Evolutionary conservation across 179 eudicot species (phyloP), one percentile per base, ranked within the genome.

Genomic region (Beta macrorhiza): DNA sequence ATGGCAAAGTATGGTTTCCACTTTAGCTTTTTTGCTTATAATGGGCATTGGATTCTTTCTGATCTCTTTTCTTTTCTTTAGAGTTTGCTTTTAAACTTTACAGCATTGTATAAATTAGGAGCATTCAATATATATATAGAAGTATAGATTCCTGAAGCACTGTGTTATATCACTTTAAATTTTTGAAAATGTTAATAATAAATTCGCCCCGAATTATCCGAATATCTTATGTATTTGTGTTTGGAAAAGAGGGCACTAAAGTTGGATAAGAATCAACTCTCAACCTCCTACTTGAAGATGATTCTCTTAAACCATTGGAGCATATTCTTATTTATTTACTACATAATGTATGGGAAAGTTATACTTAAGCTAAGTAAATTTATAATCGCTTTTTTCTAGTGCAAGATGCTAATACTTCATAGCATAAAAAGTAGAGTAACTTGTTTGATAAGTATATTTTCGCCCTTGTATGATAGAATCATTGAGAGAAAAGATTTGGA

Each of bases 31-130:
- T 29, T 74, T 52, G 52, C 74, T 79, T 49, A 81, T 81, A 78
- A 79, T 74, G 76, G 32, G 80, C 79, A 82, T 82, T 65, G 65
- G 85, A 85, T 85, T 85, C 87, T 82, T 76, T 76, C 61, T 76
- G 47, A 80, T 83, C 69, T 79, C 42, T 73, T 82, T 82, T 82
- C 71, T 73, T 79, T 75, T 79, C 58, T 63, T 79, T 49, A 75
- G 72, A 45, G 77, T 9, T 7, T 82, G 85, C 83, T 67, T 79
- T 79, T 71, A 49, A 47, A 19, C 84, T 75, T 75, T 75, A 75
- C 69, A 79, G 78, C 74, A 75, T 68, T 72, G 44, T 67, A 53
- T 59, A 78, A 70, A 73, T 61, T 70, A 63, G 57, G 84, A 64
- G 67, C 73, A 65, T 69, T 78, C 44, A 53, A 45, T 74, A 53